Percentiles rank a stretch among this genome's conserved stretches.
Conservation (phyloP, 2,329 filamentous ascomycete genomes). For the Biscogniauxia mediterranea region DNA sequence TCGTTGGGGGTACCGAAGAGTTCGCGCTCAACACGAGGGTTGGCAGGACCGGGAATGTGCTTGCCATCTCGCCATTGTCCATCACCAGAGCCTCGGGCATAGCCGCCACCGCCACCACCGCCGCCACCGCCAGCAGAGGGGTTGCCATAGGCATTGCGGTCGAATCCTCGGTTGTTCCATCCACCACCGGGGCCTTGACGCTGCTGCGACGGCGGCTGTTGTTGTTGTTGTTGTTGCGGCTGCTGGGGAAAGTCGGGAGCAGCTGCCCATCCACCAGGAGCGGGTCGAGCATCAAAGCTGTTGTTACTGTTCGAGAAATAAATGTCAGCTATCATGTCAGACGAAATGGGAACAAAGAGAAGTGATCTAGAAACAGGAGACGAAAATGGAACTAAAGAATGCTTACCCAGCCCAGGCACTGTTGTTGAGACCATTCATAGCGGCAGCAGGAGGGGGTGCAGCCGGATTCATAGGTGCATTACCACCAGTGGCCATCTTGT, state of each 20-base stretch:
- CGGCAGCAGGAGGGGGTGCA: constrained; percentile 33
- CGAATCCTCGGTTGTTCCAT: constrained; percentile 44
- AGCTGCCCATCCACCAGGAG: constrained; percentile 32
- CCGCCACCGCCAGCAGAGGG: constrained; percentile 43
- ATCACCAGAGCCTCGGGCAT: constrained; percentile 82
- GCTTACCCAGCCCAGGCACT: constrained; percentile 65
- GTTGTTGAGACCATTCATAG: constrained; percentile 54
- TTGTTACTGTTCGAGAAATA: constrained; percentile 42
- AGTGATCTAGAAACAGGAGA: not conserved
- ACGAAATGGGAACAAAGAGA: not conserved
- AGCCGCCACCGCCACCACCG: constrained; percentile 43
- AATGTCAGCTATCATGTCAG: constrained; percentile 20
- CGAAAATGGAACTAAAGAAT: constrained; percentile 3
- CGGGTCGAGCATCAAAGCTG: constrained; percentile 41
- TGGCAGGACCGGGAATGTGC: constrained; percentile 85
- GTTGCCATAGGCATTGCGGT: constrained; percentile 62
- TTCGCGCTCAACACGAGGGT: constrained; percentile 89
- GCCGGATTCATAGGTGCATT: constrained; percentile 28
- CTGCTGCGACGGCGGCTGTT: constrained; percentile 22
- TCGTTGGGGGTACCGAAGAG: constrained; percentile 91
- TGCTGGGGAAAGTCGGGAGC: constrained; percentile 34
- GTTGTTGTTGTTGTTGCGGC: not conserved
- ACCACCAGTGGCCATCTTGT: constrained; percentile 43
- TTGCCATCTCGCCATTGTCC: constrained; percentile 97
- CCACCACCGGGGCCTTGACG: constrained; percentile 26